Percentiles rank a stretch among this genome's conserved stretches.
phyloP scores from a whole-genome alignment of 441 rosid species.

The Adansonia gregorii region DNA sequence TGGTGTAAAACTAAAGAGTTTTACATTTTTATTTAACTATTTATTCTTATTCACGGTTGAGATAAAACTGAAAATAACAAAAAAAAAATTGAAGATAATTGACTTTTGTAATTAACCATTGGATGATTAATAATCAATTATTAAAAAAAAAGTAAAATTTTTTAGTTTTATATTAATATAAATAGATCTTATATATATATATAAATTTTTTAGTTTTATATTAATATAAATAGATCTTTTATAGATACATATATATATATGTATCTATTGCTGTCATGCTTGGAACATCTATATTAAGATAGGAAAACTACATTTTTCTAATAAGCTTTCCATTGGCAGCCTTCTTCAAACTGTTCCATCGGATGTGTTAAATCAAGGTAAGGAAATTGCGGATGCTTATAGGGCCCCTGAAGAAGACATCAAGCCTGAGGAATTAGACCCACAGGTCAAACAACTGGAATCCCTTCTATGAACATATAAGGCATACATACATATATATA shows the following conservation, averaged over 20 bases:
- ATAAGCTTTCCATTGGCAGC: constrained; percentile 40
- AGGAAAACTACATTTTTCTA: constrained; percentile 15
- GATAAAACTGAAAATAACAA: too few relatives aligned
- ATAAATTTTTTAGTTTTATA: too few relatives aligned
- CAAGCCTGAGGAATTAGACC: constrained; percentile 47
- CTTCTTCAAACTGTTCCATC: constrained; percentile 76
- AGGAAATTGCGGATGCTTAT: constrained; percentile 74
- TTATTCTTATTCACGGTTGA: too few relatives aligned
- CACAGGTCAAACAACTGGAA: constrained; percentile 66
- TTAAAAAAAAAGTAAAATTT: too few relatives aligned
- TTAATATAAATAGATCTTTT: neutral
- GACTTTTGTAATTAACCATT: too few relatives aligned
- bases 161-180: too few relatives aligned
- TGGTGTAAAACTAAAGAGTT: too few relatives aligned
- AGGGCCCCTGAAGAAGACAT: constrained; percentile 49
- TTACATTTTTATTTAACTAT: too few relatives aligned
- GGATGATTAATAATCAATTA: too few relatives aligned
- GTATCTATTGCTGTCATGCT: neutral
- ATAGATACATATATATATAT: too few relatives aligned
- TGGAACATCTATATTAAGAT: neutral
- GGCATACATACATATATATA: neutral
- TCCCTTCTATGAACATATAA: constrained; percentile 51
- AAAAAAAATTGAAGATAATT: too few relatives aligned
- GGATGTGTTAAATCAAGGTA: constrained; percentile 63
- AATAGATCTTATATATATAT: too few relatives aligned